Percentiles rank a stretch among this genome's conserved stretches.
phyloP scores from a whole-genome alignment of 2,329 filamentous ascomycete genomes.

The Proliferodiscus dingleyae region DNA sequence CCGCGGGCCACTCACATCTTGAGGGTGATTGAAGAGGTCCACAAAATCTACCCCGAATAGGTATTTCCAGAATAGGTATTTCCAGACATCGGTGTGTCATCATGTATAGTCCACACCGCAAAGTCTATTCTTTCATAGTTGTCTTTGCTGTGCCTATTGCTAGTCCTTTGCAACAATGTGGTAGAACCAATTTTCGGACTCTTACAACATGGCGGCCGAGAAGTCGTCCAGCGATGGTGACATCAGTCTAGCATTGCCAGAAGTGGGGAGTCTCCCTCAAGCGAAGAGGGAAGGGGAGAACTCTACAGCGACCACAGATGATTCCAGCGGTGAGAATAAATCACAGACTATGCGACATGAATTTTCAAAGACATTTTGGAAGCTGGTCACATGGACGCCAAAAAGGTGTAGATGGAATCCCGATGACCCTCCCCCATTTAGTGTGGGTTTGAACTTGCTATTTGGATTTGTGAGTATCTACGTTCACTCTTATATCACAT shows the following conservation, averaged over 20 bases:
- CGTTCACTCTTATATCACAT: neutral
- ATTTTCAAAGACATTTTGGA: constrained; percentile 15
- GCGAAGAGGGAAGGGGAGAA: neutral
- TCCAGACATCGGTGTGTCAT: too few relatives aligned
- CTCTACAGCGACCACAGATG: constrained; percentile 6
- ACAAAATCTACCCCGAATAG: neutral
- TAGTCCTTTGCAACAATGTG: too few relatives aligned
- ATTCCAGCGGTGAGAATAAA: constrained; percentile 10
- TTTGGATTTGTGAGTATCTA: constrained; percentile 42
- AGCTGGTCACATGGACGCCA: constrained; percentile 53
- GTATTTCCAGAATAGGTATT: too few relatives aligned
- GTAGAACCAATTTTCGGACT: too few relatives aligned
- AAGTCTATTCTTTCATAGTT: too few relatives aligned
- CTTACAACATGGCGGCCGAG: neutral
- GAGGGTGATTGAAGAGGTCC: neutral
- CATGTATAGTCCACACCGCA: too few relatives aligned
- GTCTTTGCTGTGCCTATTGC: too few relatives aligned
- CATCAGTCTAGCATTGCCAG: neutral
- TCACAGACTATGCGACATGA: constrained; percentile 14
- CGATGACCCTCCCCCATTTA: constrained; percentile 61
- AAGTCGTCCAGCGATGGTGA: neutral
- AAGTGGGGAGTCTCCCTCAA: neutral
- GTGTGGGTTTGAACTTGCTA: constrained; percentile 62
- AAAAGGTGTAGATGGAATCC: constrained; percentile 64
- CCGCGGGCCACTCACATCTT: neutral